Conservation (phyloP, 139 green algal genomes). For the Chlamydomonas sp. region DNA sequence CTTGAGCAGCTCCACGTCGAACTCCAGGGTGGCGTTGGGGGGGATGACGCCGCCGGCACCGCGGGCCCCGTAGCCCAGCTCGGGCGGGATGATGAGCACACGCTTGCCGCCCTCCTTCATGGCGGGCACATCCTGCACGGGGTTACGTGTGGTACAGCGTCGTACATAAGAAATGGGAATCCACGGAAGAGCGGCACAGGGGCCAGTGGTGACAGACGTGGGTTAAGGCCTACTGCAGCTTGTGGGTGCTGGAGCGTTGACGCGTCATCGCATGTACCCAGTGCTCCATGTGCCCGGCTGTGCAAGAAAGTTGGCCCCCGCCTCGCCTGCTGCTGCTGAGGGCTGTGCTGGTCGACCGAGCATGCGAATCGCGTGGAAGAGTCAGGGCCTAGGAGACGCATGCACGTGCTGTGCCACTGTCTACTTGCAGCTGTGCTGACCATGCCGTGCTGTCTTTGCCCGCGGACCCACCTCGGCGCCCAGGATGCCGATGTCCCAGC, state of each 20-base stretch:
- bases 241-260: no score
- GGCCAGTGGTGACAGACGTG: no score
- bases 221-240: no score
- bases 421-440: not conserved
- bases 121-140: conserved; percentile 71
- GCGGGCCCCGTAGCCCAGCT: conserved; percentile 49
- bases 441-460: not conserved
- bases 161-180: not conserved
- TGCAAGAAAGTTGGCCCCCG: no score
- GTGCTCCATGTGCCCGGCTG: no score
- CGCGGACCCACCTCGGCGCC: conserved; percentile 56
- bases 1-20: conserved; percentile 85
- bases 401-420: no score
- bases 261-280: no score
- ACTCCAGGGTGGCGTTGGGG: conserved; percentile 79
- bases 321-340: no score
- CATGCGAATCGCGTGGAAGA: no score
- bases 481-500: conserved; percentile 89
- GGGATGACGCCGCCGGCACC: conserved; percentile 78
- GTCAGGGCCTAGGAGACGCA: no score
- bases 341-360: no score
- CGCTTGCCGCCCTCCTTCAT: conserved; percentile 87
- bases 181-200: not conserved
- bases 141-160: not conserved
- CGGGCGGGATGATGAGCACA: conserved; percentile 52